Conservation (phyloP, 2,329 filamentous ascomycete species). For the Penicillium rolfsii region DNA sequence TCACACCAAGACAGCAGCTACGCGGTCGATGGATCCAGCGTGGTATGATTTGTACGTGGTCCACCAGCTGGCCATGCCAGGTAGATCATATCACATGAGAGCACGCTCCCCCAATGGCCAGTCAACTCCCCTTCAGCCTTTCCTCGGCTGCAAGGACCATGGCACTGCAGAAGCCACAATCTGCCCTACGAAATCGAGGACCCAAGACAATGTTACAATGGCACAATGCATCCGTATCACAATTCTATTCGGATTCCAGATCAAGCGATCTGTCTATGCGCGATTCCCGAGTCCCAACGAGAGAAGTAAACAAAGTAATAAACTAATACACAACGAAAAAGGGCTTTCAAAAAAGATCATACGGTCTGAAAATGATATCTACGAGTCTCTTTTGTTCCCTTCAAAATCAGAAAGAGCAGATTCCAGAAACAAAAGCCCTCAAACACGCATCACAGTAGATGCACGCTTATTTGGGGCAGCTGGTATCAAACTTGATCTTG, state of each 20-base stretch:
- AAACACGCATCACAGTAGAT: conserved; percentile 7
- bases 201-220: background rate
- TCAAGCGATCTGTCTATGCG: conserved; percentile 9
- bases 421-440: background rate
- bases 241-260: background rate
- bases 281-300: conserved; percentile 8
- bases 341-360: conserved; percentile 14
- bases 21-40: background rate
- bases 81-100: background rate
- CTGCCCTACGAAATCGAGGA: background rate
- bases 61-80: background rate
- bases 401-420: background rate
- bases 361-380: conserved; percentile 21
- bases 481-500: conserved; percentile 58
- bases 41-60: background rate
- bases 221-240: background rate
- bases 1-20: background rate
- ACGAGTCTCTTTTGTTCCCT: background rate
- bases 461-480: conserved; percentile 44
- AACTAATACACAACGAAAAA: conserved; percentile 4
- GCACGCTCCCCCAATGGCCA: background rate
- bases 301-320: background rate
- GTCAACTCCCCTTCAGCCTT: background rate
- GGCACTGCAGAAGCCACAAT: background rate
- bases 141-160: background rate